Evolutionary conservation across 1,284 basidiomycete species (phyloP).

Genomic region (Pseudozyma sp.): DNA sequence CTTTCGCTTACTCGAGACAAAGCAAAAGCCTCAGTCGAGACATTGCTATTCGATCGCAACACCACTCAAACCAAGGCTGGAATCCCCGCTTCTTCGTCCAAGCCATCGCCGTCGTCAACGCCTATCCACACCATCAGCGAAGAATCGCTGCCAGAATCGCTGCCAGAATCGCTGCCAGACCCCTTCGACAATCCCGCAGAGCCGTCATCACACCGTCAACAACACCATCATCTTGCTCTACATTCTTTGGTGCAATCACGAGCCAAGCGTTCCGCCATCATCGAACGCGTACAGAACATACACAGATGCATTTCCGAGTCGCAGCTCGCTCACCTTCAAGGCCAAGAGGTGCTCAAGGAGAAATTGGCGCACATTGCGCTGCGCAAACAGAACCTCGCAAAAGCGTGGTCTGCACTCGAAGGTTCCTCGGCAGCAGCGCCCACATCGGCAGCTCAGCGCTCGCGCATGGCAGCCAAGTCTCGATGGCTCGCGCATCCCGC

Average conservation of each 20-base stretch:
- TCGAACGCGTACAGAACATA: slow-evolving; percentile 27
- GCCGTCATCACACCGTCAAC: slow-evolving; percentile 3
- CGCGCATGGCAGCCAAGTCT: slow-evolving; percentile 29
- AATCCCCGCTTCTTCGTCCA: background rate
- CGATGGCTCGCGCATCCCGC: slow-evolving; percentile 38
- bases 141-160: slow-evolving; percentile 28
- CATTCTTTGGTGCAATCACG: slow-evolving; percentile 26
- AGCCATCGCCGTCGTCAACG: background rate
- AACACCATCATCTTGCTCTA: slow-evolving; percentile 9
- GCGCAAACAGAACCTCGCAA: slow-evolving; percentile 45
- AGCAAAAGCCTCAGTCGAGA: slow-evolving; percentile 14
- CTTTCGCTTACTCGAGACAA: slow-evolving; percentile 38
- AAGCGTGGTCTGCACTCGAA: slow-evolving; percentile 50
- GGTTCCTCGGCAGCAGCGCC: slow-evolving; percentile 26
- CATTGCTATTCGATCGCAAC: slow-evolving; percentile 14
- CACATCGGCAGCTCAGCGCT: slow-evolving; percentile 21
- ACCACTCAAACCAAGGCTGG: background rate
- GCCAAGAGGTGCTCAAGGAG: slow-evolving; percentile 27
- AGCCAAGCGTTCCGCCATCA: slow-evolving; percentile 21
- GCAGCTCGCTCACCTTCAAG: slow-evolving; percentile 26
- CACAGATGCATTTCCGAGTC: slow-evolving; percentile 40
- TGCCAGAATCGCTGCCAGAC: slow-evolving; percentile 28
- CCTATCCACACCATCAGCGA: slow-evolving; percentile 1
- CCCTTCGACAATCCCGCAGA: slow-evolving; percentile 28
- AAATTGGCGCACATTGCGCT: slow-evolving; percentile 18